Percentiles rank a stretch among this genome's conserved stretches.
Evolutionary conservation across 2,329 filamentous ascomycete genomes (phyloP).

Genomic region (Fusarium nelsonii): DNA sequence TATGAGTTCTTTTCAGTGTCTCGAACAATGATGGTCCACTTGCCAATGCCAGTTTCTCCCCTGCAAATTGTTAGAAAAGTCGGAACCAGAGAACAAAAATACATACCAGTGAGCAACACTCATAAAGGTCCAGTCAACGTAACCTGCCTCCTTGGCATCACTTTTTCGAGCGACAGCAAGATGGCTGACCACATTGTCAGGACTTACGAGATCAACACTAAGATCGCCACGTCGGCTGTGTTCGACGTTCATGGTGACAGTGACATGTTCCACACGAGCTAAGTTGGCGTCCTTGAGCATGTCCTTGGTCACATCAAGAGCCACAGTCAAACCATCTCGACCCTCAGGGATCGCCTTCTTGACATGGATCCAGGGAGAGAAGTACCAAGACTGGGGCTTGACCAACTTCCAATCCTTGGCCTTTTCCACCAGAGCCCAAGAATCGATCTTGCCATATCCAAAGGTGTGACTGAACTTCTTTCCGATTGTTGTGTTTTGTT

Average conservation of each 20-base stretch:
- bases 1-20: conserved; percentile 83
- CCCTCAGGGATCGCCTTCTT: conserved; percentile 89
- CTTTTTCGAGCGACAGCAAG: conserved; percentile 79
- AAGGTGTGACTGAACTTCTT: conserved; percentile 94
- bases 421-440: conserved; percentile 83
- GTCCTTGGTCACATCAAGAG: conserved; percentile 84
- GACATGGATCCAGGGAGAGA: conserved; percentile 93
- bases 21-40: conserved; percentile 91
- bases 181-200: conserved; percentile 83
- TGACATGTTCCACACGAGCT: conserved; percentile 91
- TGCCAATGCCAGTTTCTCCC: conserved; percentile 89
- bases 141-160: conserved; percentile 77
- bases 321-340: conserved; percentile 79
- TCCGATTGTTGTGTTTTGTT: conserved; percentile 84
- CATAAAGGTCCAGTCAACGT: conserved; percentile 99
- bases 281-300: conserved; percentile 87
- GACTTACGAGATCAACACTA: conserved; percentile 91
- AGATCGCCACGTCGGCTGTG: conserved; percentile 90
- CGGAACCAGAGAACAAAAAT: background rate
- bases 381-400: conserved; percentile 96
- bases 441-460: conserved; percentile 95
- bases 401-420: conserved; percentile 89
- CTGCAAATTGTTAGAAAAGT: conserved; percentile 59
- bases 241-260: conserved; percentile 95
- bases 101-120: conserved; percentile 93